These are phyloP conservation scores for Biscogniauxia sp. DNA, from an alignment of 2,329 filamentous ascomycete species.

Conservation along the genomic window DNA sequence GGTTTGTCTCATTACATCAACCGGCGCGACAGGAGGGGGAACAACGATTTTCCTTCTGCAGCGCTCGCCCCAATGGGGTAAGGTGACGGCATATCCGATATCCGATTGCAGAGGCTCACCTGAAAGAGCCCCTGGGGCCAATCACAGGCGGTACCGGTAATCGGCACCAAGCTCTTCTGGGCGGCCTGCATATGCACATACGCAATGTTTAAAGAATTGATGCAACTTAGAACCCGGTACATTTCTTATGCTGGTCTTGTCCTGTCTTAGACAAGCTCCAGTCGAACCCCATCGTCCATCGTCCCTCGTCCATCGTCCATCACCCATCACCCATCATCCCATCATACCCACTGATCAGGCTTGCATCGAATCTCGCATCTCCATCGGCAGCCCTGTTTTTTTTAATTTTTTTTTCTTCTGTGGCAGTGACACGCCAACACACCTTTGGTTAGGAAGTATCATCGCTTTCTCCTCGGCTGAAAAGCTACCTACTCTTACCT, in stretches of 20 bases:
- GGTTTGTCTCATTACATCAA: conserved; percentile 10
- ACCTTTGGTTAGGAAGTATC: not conserved
- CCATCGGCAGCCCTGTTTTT: not conserved
- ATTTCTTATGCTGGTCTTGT: not conserved
- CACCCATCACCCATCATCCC: too few relatives aligned
- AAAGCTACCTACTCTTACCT: not conserved
- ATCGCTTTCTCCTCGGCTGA: not conserved
- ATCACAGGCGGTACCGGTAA: conserved; percentile 5
- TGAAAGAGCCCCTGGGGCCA: conserved; percentile 21
- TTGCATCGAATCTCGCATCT: not conserved
- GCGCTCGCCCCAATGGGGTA: conserved; percentile 16
- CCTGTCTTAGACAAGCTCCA: not conserved
- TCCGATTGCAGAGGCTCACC: conserved; percentile 29
- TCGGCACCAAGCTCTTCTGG: not conserved
- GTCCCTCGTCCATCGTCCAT: too few relatives aligned
- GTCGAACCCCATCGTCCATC: too few relatives aligned
- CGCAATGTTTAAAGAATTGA: conserved; percentile 1
- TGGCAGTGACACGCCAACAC: not conserved
- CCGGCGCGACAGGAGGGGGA: conserved; percentile 1
- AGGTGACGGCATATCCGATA: conserved; percentile 25
- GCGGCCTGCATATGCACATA: conserved; percentile 6
- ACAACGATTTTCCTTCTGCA: conserved; percentile 17
- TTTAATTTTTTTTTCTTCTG: not conserved
- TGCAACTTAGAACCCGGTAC: not conserved
- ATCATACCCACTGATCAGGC: not conserved